These are phyloP conservation scores for Balakata baccata DNA, from an alignment of 345 rosid species.

Conservation along the genomic window DNA sequence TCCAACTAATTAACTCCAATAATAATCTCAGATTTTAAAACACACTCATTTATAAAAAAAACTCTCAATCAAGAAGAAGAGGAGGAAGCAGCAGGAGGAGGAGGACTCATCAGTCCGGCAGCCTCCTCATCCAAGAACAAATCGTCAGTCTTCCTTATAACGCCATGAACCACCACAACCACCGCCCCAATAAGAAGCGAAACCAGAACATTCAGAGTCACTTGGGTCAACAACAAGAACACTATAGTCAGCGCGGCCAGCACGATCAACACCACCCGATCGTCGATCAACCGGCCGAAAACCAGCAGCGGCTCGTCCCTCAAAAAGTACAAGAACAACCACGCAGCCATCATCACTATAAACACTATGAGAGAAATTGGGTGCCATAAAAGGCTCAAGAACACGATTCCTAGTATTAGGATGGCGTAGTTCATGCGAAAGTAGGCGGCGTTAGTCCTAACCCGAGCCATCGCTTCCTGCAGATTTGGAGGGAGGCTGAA, in stretches of 20 bases:
- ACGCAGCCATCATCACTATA: slow-evolving; percentile 48
- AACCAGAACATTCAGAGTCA: slow-evolving; percentile 51
- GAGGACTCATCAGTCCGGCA: slow-evolving; percentile 37
- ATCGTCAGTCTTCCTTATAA: slow-evolving; percentile 59
- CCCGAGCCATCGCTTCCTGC: slow-evolving; percentile 42
- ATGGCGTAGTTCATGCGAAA: slow-evolving; percentile 73
- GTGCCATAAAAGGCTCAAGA: slow-evolving; percentile 69
- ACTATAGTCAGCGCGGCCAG: slow-evolving; percentile 51
- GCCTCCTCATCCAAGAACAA: slow-evolving; percentile 58
- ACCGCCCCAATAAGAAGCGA: slow-evolving; percentile 53
- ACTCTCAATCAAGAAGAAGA: slow-evolving; percentile 23
- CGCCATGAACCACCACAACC: slow-evolving; percentile 54
- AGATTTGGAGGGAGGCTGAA: slow-evolving; percentile 40
- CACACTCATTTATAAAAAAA: too few species aligned
- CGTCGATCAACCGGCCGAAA: slow-evolving; percentile 49
- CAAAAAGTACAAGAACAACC: slow-evolving; percentile 77
- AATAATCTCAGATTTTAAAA: neutral
- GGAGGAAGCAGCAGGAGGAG: slow-evolving; percentile 19
- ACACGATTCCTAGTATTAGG: slow-evolving; percentile 47
- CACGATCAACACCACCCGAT: slow-evolving; percentile 49
- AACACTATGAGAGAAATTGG: slow-evolving; percentile 81
- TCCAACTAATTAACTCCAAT: neutral
- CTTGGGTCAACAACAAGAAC: slow-evolving; percentile 62
- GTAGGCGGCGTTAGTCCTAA: slow-evolving; percentile 44
- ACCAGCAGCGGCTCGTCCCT: slow-evolving; percentile 65